phyloP scores from a whole-genome alignment of 1,139 yeast species.

The Diutina mesorugosa region DNA sequence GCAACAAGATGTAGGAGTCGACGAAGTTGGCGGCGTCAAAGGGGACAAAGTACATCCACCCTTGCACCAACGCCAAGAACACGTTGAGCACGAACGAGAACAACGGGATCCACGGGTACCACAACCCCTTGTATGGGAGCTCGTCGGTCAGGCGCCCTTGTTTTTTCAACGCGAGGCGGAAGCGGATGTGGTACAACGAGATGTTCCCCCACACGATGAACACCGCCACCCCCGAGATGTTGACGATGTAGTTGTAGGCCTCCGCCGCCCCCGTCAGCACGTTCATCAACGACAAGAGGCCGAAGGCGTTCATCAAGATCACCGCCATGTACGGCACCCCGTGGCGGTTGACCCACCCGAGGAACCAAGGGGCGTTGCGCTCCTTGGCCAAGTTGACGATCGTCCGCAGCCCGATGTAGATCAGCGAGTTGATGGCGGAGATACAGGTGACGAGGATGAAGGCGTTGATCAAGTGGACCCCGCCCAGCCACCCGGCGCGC shows the following conservation, averaged over 20 bases:
- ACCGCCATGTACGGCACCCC: slow-evolving; percentile 42
- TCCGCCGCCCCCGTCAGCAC: slow-evolving; percentile 38
- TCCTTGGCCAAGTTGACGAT: slow-evolving; percentile 37
- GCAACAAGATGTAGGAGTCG: slow-evolving; percentile 53
- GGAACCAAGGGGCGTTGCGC: slow-evolving; percentile 34
- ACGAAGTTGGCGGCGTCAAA: slow-evolving; percentile 48
- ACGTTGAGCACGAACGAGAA: slow-evolving; percentile 37
- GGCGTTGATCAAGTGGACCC: slow-evolving; percentile 37
- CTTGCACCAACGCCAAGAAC: slow-evolving; percentile 50
- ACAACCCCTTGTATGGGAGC: slow-evolving; percentile 39
- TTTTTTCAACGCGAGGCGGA: slow-evolving; percentile 34
- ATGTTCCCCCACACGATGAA: slow-evolving; percentile 41
- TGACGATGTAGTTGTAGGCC: slow-evolving; percentile 41
- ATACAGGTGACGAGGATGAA: slow-evolving; percentile 39
- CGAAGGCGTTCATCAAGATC: slow-evolving; percentile 32
- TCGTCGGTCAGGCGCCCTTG: slow-evolving; percentile 35
- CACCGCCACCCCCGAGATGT: slow-evolving; percentile 42
- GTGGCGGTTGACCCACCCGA: slow-evolving; percentile 26
- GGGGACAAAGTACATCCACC: slow-evolving; percentile 56
- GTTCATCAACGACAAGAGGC: slow-evolving; percentile 38
- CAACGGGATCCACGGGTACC: slow-evolving; percentile 41
- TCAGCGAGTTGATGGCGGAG: slow-evolving; percentile 41
- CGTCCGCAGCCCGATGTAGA: slow-evolving; percentile 39
- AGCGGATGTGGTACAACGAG: slow-evolving; percentile 31
- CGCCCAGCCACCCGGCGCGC: slow-evolving; percentile 37